These are phyloP conservation scores for Dactylellina cionopaga DNA, from an alignment of 2,329 filamentous ascomycete genomes.

Conservation along the genomic window DNA sequence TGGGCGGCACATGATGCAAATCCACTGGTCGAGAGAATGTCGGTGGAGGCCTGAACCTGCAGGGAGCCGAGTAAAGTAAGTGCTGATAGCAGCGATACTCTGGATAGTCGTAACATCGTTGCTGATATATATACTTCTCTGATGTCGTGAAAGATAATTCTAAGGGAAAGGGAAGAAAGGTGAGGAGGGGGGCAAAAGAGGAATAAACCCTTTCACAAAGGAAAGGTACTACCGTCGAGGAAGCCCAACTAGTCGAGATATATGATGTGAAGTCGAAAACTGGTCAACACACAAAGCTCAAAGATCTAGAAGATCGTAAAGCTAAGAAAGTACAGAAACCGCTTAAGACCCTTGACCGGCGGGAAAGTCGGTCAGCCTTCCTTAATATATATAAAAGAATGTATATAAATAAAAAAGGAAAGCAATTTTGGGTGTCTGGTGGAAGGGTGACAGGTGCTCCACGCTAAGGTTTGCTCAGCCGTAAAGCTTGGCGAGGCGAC, in stretches of 20 bases:
- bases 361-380: slow-evolving; percentile 31
- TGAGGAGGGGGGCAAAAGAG: neutral
- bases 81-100: slow-evolving; percentile 46
- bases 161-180: slow-evolving; percentile 12
- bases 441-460: too few species aligned
- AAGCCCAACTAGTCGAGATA: too few species aligned
- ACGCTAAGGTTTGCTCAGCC: slow-evolving; percentile 45
- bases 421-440: neutral
- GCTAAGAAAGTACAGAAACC: slow-evolving; percentile 24
- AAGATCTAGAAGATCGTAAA: slow-evolving; percentile 46
- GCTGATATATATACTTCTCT: slow-evolving; percentile 33
- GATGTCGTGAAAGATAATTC: slow-evolving; percentile 1
- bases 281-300: slow-evolving; percentile 2
- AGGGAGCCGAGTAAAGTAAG: slow-evolving; percentile 47
- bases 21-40: slow-evolving; percentile 81
- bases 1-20: slow-evolving; percentile 76
- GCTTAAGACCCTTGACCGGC: slow-evolving; percentile 23
- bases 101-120: slow-evolving; percentile 53
- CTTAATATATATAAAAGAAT: slow-evolving; percentile 48
- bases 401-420: slow-evolving; percentile 20
- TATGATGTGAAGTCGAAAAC: slow-evolving; percentile 1
- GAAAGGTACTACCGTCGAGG: slow-evolving; percentile 32
- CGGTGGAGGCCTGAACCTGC: slow-evolving; percentile 68
- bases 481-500: slow-evolving; percentile 50
- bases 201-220: slow-evolving; percentile 18